These are phyloP conservation scores for Boletus speciosus DNA, from an alignment of 768 basidiomycete genomes.

Conservation along the genomic window DNA sequence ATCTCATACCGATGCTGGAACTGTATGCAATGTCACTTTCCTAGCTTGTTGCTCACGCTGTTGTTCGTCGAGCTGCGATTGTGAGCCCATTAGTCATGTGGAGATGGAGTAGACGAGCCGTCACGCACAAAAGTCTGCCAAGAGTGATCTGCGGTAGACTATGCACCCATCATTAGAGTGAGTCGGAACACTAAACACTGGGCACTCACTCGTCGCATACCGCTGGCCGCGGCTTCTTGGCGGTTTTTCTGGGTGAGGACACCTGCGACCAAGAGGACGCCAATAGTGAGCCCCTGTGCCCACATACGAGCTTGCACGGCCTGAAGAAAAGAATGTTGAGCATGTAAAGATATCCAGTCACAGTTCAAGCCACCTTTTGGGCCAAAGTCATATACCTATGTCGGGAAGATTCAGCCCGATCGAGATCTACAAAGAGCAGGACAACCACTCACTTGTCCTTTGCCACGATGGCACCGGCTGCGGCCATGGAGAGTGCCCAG, in stretches of 20 bases:
- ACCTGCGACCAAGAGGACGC: conserved; percentile 67
- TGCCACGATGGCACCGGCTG: conserved; percentile 65
- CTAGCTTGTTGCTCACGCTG: conserved; percentile 21
- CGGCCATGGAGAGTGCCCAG: conserved; percentile 66
- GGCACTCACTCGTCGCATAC: conserved; percentile 22
- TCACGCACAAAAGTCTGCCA: conserved; percentile 28
- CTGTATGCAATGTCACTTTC: conserved; percentile 8
- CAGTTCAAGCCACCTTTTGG: conserved; percentile 21
- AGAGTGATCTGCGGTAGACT: conserved; percentile 27
- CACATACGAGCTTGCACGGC: conserved; percentile 87
- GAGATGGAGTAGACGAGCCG: neutral
- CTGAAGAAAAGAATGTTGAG: conserved; percentile 38
- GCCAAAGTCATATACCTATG: conserved; percentile 26
- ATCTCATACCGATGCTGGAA: neutral
- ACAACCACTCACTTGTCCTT: conserved; percentile 50
- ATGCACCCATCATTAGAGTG: neutral
- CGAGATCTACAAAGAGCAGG: no score
- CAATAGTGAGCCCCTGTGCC: conserved; percentile 81
- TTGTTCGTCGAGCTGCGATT: conserved; percentile 27
- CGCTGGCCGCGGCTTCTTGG: conserved; percentile 32
- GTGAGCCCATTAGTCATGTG: neutral
- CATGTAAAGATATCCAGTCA: neutral
- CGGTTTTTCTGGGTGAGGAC: conserved; percentile 55
- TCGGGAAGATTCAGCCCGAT: neutral
- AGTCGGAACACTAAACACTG: no score